Evolutionary conservation across 108 stramenopile genomes (phyloP), one percentile per base, ranked within the genome.

Genomic region (Hondaea fermentalgiana): DNA sequence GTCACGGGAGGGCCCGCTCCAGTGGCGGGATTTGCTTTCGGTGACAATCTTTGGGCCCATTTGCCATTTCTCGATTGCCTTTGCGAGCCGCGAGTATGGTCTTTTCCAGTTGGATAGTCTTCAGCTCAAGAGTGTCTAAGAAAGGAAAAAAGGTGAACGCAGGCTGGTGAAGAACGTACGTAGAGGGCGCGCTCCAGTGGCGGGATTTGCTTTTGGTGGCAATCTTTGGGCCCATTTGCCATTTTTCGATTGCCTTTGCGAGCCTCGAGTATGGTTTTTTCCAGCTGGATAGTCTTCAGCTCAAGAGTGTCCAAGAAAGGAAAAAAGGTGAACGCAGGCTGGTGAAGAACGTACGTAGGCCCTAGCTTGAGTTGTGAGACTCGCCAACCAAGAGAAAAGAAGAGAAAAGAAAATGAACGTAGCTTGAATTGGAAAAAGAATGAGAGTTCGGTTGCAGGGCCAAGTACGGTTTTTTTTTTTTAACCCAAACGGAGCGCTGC

Each of bases 221-320:
- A 43, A 83, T 83, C 23, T 83, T 83, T 35, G 76, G 76, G 25
- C 76, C 76, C 45, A 83, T 53, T 53, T 83, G 76, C 51, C 76
- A 83, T 35, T 83, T 83, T 35, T 53, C 49, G 12, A 53, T 83
- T 83, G 76, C 76, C 28, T 83, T 83, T 53, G 76, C 76, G 2
- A 35, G 76, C 23, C 76, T 4, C 45, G 76, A 83, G 51, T 83
- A 83, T 3, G 76, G 76, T 83, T 3, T 83, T n/a, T 23, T 53
- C 25, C 44, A 83, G 76, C 4, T 83, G 0, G 76, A 83, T 45
- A 23, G 51, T 35, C 76, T 83, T 12, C 76, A 23, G n/a, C 45
- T 83, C 3, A 83, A 83, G 76, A 45, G 43, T 53, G 28, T n/a
- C 76, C 4, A 83, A 35, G 55, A 0, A 57, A 14, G 14, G 55